Percentiles rank a stretch among this genome's conserved stretches.
Evolutionary conservation across 257 asterid genomes (phyloP).

Genomic region (Oldenlandia corymbosa): DNA sequence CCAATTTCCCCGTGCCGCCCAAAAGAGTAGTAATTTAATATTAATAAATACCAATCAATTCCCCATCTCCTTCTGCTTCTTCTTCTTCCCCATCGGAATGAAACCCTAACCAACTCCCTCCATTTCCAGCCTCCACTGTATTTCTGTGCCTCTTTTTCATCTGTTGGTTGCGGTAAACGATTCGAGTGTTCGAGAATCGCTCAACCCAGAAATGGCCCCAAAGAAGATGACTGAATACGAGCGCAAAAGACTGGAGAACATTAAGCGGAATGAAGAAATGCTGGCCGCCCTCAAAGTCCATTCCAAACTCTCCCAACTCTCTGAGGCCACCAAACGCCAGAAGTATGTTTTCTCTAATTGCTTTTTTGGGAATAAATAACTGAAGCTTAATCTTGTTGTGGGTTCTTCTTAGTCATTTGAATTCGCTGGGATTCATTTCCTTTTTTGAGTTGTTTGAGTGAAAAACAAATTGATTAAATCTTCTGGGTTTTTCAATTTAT

Average conservation of each 20-base stretch:
- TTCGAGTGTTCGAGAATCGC: not conserved
- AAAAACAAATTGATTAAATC: too few relatives aligned
- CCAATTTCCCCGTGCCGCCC: too few relatives aligned
- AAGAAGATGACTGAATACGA: slow-evolving; percentile 62
- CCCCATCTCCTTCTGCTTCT: too few relatives aligned
- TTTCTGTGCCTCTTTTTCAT: not conserved
- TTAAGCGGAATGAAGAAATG: slow-evolving; percentile 72
- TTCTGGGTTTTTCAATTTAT: not conserved
- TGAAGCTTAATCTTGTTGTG: too few relatives aligned
- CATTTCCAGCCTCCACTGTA: not conserved
- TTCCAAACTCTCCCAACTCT: slow-evolving; percentile 46
- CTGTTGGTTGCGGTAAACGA: not conserved
- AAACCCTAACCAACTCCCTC: not conserved
- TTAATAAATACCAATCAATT: too few relatives aligned
- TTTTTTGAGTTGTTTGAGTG: not conserved
- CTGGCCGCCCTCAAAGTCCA: slow-evolving; percentile 72
- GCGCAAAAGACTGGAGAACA: slow-evolving; percentile 73
- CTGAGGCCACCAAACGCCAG: slow-evolving; percentile 46
- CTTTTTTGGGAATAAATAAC: not conserved
- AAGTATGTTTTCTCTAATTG: slow-evolving; percentile 20
- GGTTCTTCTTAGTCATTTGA: not conserved
- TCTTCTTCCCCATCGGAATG: too few relatives aligned
- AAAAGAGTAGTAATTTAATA: too few relatives aligned
- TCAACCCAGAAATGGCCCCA: slow-evolving; percentile 33
- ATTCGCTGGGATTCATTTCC: not conserved